Conservation (phyloP, 306 rosid genomes). For the Ormosia semicastrata region DNA sequence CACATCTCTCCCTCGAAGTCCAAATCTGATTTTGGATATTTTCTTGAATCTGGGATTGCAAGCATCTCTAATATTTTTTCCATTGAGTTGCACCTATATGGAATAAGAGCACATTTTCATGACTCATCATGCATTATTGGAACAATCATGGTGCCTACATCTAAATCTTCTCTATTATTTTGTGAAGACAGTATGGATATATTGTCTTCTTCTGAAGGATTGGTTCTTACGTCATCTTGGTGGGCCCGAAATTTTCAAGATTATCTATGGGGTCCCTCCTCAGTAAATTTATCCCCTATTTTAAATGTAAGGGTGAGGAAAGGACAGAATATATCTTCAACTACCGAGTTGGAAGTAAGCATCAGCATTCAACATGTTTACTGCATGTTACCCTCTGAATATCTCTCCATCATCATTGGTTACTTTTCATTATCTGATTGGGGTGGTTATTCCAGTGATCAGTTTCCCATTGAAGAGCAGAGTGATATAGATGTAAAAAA, state of each 20-base stretch:
- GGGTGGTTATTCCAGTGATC: constrained; percentile 52
- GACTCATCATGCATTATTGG: constrained; percentile 83
- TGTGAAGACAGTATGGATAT: constrained; percentile 59
- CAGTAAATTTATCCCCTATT: constrained; percentile 67
- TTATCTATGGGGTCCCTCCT: constrained; percentile 82
- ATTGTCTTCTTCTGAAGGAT: constrained; percentile 69
- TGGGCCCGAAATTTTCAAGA: constrained; percentile 54
- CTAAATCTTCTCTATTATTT: constrained; percentile 54
- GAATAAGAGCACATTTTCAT: constrained; percentile 75
- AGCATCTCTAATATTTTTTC: constrained; percentile 35
- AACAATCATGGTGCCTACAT: constrained; percentile 54
- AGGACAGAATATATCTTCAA: constrained; percentile 33
- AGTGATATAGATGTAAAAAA: constrained; percentile 36
- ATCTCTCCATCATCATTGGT: constrained; percentile 81
- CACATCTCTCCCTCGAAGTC: constrained; percentile 34
- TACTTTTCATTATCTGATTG: constrained; percentile 82
- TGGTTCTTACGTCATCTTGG: constrained; percentile 73
- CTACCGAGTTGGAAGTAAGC: constrained; percentile 59
- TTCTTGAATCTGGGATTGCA: constrained; percentile 36
- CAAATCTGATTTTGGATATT: constrained; percentile 28
- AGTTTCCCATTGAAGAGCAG: constrained; percentile 26
- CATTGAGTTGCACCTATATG: constrained; percentile 52
- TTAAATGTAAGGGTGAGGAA: constrained; percentile 70
- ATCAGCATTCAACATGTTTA: constrained; percentile 77
- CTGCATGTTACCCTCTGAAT: constrained; percentile 88